phyloP scores from a whole-genome alignment of 345 rosid species.

The Syzygium grande region DNA sequence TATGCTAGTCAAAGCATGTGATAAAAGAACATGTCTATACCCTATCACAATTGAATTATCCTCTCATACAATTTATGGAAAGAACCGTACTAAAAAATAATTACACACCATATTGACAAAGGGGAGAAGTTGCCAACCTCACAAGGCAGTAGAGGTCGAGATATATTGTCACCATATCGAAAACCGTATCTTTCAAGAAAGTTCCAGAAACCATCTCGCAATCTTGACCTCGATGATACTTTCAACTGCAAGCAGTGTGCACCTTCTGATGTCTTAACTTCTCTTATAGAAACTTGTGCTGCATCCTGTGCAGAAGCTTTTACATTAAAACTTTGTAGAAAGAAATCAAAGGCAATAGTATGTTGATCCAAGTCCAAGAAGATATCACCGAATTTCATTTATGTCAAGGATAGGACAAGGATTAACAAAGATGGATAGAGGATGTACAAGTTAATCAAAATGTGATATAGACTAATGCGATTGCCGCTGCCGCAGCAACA shows the following conservation, averaged over 20 bases:
- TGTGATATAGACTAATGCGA: not conserved
- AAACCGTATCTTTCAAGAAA: slow-evolving; percentile 89
- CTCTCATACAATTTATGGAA: not conserved
- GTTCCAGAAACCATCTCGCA: slow-evolving; percentile 46
- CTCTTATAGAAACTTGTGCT: slow-evolving; percentile 53
- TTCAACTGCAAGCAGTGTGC: slow-evolving; percentile 59
- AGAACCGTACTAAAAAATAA: not conserved
- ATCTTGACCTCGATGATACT: slow-evolving; percentile 43
- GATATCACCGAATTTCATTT: not conserved
- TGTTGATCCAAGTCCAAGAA: not conserved
- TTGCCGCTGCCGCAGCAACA: not conserved
- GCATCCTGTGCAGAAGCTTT: slow-evolving; percentile 36
- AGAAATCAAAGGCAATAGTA: not conserved
- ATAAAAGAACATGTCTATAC: not conserved
- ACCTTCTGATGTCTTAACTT: slow-evolving; percentile 48
- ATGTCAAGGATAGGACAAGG: not conserved
- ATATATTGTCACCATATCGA: slow-evolving; percentile 47
- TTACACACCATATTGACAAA: not conserved
- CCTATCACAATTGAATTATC: not conserved
- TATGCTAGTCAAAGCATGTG: not conserved
- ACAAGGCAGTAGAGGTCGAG: slow-evolving; percentile 66
- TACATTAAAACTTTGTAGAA: not conserved
- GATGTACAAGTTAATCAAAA: not conserved
- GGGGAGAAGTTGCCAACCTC: slow-evolving; percentile 49
- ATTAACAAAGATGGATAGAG: not conserved